Conservation (phyloP, 78 protist genomes). For the Trichosphaerium sp. region DNA sequence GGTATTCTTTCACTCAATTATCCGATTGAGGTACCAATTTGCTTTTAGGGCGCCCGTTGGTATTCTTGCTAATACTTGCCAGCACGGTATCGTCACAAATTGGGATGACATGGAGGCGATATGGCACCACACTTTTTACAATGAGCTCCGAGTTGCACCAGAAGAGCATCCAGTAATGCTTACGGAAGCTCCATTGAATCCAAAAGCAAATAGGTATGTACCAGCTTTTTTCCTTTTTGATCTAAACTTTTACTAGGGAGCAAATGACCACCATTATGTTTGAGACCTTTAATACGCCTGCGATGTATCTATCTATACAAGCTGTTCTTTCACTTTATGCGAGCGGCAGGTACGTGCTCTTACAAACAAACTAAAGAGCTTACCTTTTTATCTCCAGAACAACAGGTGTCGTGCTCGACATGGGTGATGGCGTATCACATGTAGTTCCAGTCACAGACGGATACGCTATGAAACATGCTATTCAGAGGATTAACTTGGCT, state of each 20-base stretch:
- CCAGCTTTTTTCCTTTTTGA: no score
- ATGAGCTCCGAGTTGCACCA: slow-evolving; percentile 26
- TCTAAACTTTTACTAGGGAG: no score
- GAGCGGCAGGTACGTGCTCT: slow-evolving; percentile 24
- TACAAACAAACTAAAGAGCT: no score
- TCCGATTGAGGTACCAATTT: slow-evolving; percentile 34
- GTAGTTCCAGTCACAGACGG: slow-evolving; percentile 77
- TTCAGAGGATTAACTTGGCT: slow-evolving; percentile 15
- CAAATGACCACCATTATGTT: slow-evolving; percentile 33
- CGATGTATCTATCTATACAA: slow-evolving; percentile 27
- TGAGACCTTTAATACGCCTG: slow-evolving; percentile 49
- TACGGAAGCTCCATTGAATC: slow-evolving; percentile 63
- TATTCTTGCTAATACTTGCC: no score
- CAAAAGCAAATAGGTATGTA: slow-evolving; percentile 48
- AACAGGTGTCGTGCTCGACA: slow-evolving; percentile 67
- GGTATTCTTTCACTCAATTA: slow-evolving; percentile 41
- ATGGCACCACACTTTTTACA: slow-evolving; percentile 51
- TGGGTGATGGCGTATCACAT: slow-evolving; percentile 55
- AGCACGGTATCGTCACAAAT: slow-evolving; percentile 30
- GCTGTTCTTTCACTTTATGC: slow-evolving; percentile 58
- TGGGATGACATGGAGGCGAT: slow-evolving; percentile 62
- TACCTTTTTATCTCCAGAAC: no score
- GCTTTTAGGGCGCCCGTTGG: no score
- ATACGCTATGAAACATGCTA: slow-evolving; percentile 54
- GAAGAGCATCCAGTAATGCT: slow-evolving; percentile 51